phyloP scores from a whole-genome alignment of 1,139 yeast genomes.

The Candida sp. region DNA sequence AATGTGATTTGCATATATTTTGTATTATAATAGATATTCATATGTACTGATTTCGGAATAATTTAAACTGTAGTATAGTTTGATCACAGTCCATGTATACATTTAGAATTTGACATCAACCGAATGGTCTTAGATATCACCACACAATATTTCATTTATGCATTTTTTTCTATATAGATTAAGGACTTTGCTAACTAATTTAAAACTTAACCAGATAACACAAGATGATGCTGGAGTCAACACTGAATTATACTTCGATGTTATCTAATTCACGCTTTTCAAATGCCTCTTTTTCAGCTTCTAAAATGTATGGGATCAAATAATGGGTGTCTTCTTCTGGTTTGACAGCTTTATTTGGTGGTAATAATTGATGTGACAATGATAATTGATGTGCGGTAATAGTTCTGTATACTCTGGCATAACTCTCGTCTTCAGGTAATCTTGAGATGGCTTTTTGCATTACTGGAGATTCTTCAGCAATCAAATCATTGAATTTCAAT shows the following conservation, averaged over 20 bases:
- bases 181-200: not conserved
- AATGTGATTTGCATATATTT: slow-evolving; percentile 21
- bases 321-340: slow-evolving; percentile 85
- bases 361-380: slow-evolving; percentile 80
- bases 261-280: slow-evolving; percentile 90
- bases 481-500: slow-evolving; percentile 79
- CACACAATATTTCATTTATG: not conserved
- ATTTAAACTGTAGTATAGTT: too few species aligned
- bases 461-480: slow-evolving; percentile 82
- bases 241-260: slow-evolving; percentile 39
- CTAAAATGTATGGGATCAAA: slow-evolving; percentile 84
- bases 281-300: slow-evolving; percentile 88
- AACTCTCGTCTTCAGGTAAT: slow-evolving; percentile 78
- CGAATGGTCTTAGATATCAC: not conserved
- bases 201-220: not conserved
- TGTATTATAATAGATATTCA: not conserved
- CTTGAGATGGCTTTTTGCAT: slow-evolving; percentile 87
- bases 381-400: slow-evolving; percentile 90
- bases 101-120: too few species aligned
- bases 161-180: not conserved
- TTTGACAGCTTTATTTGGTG: slow-evolving; percentile 73
- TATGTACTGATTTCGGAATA: not conserved
- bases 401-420: slow-evolving; percentile 90
- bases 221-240: not conserved
- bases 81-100: too few species aligned